Evolutionary conservation across 1,139 yeast species (phyloP), one percentile per base, ranked within the genome.

Genomic region (Candida buenavistaensis): DNA sequence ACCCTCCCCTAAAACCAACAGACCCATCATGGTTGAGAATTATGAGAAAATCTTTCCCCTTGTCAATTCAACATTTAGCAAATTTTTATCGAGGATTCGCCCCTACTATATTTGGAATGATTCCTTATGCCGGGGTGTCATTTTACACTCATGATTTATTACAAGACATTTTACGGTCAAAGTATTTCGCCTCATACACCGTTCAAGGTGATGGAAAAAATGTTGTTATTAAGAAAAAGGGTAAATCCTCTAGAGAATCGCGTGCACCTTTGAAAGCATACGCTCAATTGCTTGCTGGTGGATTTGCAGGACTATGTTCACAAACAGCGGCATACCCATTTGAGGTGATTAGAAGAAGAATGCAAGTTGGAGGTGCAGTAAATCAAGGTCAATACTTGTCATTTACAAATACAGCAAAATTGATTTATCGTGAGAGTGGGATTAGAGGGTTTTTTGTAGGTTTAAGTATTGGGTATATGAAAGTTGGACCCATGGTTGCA

Each of bases 291-390:
- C 56, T 79, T 2, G 96, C 98, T 3, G 99, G 99, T 37, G 99
- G 97, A 1, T 53, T 87, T 7, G 95, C 97, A 1, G 99, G 98
- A 12, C 78, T 92, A 82, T 75, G 80, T 34, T 88, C 97, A 1
- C 99, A 94, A 61, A 89, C 97, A 0, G 95, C 97, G 0, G 92
- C 96, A 2, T 94, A 94, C 53, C 99, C 99, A 1, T 84, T 94
- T 47, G 99, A 94, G 61, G 96, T 92, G 28, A 78, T 92, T 17
- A 74, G 99, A 50, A 74, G 99, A 57, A 72, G 98, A 52, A 83
- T 94, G 88, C 99, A 94, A 62, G 98, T 94, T 13, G 89, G 95
- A 28, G 95, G 95, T 6, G 86, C 84, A 3, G 68, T 77, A 15
- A 76, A 79, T 45, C 76, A 79, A 44, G 86, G 86, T 22, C 72